Conservation (phyloP, 768 basidiomycete species). For the Kwoniella shandongensis region DNA sequence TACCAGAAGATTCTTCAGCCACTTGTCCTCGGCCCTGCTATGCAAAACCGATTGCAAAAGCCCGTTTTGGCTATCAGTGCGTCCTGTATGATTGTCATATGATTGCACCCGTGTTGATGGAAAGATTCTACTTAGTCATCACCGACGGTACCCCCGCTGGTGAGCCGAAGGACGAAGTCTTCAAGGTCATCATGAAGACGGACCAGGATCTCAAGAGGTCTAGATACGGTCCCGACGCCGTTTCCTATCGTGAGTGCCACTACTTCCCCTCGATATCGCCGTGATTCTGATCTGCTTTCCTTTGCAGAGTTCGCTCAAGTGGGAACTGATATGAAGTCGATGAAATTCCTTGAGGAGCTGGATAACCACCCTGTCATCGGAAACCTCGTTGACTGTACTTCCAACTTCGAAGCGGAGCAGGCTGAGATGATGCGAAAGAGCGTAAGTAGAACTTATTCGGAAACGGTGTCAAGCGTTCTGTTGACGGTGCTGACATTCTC, state of each 20-base stretch:
- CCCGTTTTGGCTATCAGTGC: conserved; percentile 55
- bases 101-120: conserved; percentile 1
- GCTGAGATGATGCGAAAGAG: conserved; percentile 50
- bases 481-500: not conserved
- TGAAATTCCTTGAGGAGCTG: conserved; percentile 52
- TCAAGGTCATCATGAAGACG: conserved; percentile 50
- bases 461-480: not conserved
- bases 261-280: not conserved
- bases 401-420: conserved; percentile 47
- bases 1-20: conserved; percentile 55
- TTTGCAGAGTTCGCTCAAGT: conserved; percentile 48
- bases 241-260: conserved; percentile 49
- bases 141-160: conserved; percentile 47
- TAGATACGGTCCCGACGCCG: conserved; percentile 50
- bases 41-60: conserved; percentile 51
- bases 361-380: conserved; percentile 54
- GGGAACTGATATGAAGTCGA: conserved; percentile 53
- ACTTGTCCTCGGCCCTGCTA: conserved; percentile 54
- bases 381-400: conserved; percentile 53
- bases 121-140: conserved; percentile 18
- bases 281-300: not conserved
- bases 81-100: conserved; percentile 6
- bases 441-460: conserved; percentile 16
- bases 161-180: conserved; percentile 48
- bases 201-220: conserved; percentile 48